A percentile compares a stretch with the other conserved stretches of the same genome.
Evolutionary conservation across 768 basidiomycete species (phyloP).

Genomic region (Sporobolomyces phaffii): DNA sequence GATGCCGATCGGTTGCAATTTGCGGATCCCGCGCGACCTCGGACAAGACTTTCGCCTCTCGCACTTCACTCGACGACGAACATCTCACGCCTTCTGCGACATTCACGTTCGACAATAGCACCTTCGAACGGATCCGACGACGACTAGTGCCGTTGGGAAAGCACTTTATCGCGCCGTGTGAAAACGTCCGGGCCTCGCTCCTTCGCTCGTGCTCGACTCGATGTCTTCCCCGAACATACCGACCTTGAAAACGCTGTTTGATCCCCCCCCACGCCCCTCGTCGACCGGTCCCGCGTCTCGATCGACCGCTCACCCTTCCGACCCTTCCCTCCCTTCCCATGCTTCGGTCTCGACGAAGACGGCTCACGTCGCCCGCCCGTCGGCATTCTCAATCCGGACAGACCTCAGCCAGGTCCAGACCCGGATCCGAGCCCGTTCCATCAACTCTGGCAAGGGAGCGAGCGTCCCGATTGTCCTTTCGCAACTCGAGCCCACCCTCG

Average conservation of each 20-base stretch:
- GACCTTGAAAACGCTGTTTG: background rate
- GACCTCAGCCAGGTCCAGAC: conserved; percentile 8
- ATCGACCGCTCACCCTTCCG: no score
- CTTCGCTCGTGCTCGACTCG: background rate
- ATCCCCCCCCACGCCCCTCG: background rate
- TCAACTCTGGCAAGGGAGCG: conserved; percentile 15
- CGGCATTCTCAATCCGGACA: conserved; percentile 8
- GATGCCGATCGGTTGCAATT: no score
- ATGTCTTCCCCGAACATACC: background rate
- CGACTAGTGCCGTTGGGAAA: no score
- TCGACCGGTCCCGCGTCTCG: background rate
- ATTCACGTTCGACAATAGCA: no score
- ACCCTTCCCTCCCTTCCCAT: no score
- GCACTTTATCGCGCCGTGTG: no score
- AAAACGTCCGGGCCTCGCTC: background rate
- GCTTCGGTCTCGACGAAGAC: conserved; percentile 8
- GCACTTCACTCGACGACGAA: background rate
- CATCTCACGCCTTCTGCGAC: no score
- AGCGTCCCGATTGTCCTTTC: background rate
- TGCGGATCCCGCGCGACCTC: no score
- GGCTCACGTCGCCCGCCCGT: conserved; percentile 8
- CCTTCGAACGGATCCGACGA: no score
- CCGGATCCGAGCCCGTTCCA: conserved; percentile 23
- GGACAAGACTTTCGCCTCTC: no score
- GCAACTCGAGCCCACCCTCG: conserved; percentile 20